These are phyloP conservation scores for Lactarius trivialis DNA, from an alignment of 768 basidiomycete species.

Conservation along the genomic window DNA sequence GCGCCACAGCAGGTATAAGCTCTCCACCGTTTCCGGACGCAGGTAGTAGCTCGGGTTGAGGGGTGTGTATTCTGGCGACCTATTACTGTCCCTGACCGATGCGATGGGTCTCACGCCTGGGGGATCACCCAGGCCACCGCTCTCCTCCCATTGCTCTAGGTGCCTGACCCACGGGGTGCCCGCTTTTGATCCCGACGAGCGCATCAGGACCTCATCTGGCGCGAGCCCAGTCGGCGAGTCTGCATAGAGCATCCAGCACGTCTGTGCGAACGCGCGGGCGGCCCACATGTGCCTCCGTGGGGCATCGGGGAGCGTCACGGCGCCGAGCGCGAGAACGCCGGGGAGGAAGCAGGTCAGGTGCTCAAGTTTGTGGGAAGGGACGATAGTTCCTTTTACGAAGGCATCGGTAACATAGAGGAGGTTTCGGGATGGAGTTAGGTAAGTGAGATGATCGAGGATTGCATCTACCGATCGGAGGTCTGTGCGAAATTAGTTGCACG, in stretches of 20 bases:
- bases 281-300: slow-evolving; percentile 64
- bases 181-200: not conserved
- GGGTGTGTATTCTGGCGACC: slow-evolving; percentile 46
- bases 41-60: slow-evolving; percentile 46
- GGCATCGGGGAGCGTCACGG: slow-evolving; percentile 50
- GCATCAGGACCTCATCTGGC: slow-evolving; percentile 49
- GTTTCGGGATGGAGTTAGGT: slow-evolving; percentile 54
- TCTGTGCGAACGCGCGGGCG: slow-evolving; percentile 67
- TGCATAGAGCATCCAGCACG: slow-evolving; percentile 66
- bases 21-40: slow-evolving; percentile 70
- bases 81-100: not conserved
- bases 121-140: slow-evolving; percentile 5
- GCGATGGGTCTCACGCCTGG: slow-evolving; percentile 2
- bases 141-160: slow-evolving; percentile 24
- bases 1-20: slow-evolving; percentile 64
- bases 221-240: slow-evolving; percentile 66
- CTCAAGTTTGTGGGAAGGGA: slow-evolving; percentile 50
- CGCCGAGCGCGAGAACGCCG: slow-evolving; percentile 68
- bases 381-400: not conserved
- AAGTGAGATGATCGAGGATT: slow-evolving; percentile 58
- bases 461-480: slow-evolving; percentile 56
- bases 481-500: slow-evolving; percentile 26
- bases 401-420: slow-evolving; percentile 71
- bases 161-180: slow-evolving; percentile 8
- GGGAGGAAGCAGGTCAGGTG: slow-evolving; percentile 80